phyloP scores from a whole-genome alignment of 2,329 filamentous ascomycete genomes.

The Talaromyces pinophilus region DNA sequence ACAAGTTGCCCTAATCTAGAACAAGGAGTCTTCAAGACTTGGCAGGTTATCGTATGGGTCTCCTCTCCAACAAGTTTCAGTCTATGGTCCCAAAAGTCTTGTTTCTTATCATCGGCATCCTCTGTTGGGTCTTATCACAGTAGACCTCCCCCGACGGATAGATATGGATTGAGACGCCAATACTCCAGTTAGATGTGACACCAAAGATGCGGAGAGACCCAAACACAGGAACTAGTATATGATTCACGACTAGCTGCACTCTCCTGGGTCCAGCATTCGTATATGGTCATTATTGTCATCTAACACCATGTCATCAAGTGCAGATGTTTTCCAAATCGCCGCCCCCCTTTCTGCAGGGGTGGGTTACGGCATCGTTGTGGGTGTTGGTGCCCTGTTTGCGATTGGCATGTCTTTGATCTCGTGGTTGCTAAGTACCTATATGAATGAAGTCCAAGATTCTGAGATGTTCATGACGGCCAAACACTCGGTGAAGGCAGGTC shows the following conservation, averaged over 20 bases:
- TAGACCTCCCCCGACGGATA: neutral
- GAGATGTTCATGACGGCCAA: constrained; percentile 33
- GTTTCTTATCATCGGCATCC: neutral
- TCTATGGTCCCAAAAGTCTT: neutral
- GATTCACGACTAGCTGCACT: neutral
- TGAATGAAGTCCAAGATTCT: constrained; percentile 24
- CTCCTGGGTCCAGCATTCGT: neutral
- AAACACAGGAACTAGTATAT: neutral
- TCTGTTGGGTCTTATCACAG: neutral
- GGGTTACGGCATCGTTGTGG: constrained; percentile 7
- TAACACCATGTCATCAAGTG: neutral
- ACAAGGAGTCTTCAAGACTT: neutral
- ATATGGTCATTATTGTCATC: neutral
- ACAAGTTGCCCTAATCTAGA: neutral
- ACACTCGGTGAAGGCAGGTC: constrained; percentile 36
- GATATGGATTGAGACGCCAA: neutral
- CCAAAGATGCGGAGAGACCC: neutral
- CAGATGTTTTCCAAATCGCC: constrained; percentile 2
- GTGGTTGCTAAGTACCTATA: constrained; percentile 12
- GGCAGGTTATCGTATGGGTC: neutral
- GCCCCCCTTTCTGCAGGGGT: constrained; percentile 13
- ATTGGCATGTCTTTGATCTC: constrained; percentile 14
- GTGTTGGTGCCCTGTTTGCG: constrained; percentile 11
- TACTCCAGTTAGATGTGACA: neutral
- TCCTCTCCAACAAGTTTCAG: neutral